Evolutionary conservation across 768 basidiomycete genomes (phyloP).

Genomic region (Russula dissimulans): DNA sequence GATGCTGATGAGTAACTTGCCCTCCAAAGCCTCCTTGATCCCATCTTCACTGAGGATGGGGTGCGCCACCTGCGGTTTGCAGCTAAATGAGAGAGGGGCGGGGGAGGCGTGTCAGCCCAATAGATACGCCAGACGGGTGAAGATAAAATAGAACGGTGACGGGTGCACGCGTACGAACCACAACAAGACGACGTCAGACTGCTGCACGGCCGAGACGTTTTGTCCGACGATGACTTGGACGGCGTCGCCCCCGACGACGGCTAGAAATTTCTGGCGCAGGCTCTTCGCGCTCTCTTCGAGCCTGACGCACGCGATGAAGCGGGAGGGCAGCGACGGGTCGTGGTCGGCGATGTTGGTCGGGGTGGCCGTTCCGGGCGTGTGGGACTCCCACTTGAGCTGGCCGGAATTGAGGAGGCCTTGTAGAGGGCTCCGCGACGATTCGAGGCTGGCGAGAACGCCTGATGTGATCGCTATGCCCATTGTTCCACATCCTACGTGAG

Average conservation of each 20-base stretch:
- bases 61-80: slow-evolving; percentile 86
- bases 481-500: slow-evolving; percentile 78
- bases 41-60: slow-evolving; percentile 64
- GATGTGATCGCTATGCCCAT: slow-evolving; percentile 97
- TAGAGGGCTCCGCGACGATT: slow-evolving; percentile 34
- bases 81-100: slow-evolving; percentile 39
- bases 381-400: slow-evolving; percentile 52
- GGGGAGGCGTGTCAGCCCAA: neutral
- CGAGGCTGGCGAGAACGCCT: slow-evolving; percentile 80
- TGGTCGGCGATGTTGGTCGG: slow-evolving; percentile 37
- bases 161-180: slow-evolving; percentile 45
- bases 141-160: neutral
- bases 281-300: slow-evolving; percentile 65
- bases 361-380: slow-evolving; percentile 66
- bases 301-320: slow-evolving; percentile 83
- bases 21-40: slow-evolving; percentile 72
- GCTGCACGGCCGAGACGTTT: slow-evolving; percentile 63
- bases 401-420: slow-evolving; percentile 15
- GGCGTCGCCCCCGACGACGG: slow-evolving; percentile 48
- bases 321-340: slow-evolving; percentile 65
- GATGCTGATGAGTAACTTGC: slow-evolving; percentile 93
- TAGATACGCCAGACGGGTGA: neutral
- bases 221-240: slow-evolving; percentile 62
- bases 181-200: slow-evolving; percentile 79
- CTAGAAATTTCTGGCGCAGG: slow-evolving; percentile 51